Conservation (phyloP, 306 rosid genomes). For the Rosa chinensis region DNA sequence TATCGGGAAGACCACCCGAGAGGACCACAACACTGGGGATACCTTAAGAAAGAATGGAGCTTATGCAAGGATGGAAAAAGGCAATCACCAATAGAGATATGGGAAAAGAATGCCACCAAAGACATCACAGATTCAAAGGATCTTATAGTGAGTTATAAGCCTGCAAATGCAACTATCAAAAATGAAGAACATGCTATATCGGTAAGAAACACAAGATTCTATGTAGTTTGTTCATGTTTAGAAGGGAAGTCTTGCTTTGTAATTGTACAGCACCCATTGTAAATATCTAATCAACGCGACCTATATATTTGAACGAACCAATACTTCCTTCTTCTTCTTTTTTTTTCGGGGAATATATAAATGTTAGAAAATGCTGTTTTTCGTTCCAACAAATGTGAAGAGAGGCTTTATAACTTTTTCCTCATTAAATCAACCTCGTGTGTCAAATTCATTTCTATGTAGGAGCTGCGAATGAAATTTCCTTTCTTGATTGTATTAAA, state of each 20-base stretch:
- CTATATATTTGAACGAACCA: not conserved
- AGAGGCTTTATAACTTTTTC: too few species aligned
- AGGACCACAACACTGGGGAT: conserved; percentile 36
- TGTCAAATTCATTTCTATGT: not conserved
- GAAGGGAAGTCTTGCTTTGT: not conserved
- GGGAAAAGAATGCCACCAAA: not conserved
- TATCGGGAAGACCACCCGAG: conserved; percentile 15
- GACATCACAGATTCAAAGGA: not conserved
- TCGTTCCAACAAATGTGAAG: too few species aligned
- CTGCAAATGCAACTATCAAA: conserved; percentile 26
- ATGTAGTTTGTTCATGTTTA: not conserved
- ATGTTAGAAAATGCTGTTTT: too few species aligned
- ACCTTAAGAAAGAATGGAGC: conserved; percentile 30
- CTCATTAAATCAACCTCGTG: too few species aligned
- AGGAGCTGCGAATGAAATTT: not conserved
- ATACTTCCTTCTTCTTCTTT: too few species aligned
- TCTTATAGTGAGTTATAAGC: not conserved
- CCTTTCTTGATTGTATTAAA: not conserved
- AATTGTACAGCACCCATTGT: not conserved
- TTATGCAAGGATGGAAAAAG: conserved; percentile 24
- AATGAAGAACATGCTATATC: conserved; percentile 26
- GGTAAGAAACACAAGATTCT: conserved; percentile 9
- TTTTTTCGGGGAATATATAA: too few species aligned
- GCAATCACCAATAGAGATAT: conserved; percentile 25
- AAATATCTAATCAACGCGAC: not conserved